Base-by-base conservation (phyloP, 495 filamentous ascomycete genomes). In the Astrothelium subdiscretum region DNA sequence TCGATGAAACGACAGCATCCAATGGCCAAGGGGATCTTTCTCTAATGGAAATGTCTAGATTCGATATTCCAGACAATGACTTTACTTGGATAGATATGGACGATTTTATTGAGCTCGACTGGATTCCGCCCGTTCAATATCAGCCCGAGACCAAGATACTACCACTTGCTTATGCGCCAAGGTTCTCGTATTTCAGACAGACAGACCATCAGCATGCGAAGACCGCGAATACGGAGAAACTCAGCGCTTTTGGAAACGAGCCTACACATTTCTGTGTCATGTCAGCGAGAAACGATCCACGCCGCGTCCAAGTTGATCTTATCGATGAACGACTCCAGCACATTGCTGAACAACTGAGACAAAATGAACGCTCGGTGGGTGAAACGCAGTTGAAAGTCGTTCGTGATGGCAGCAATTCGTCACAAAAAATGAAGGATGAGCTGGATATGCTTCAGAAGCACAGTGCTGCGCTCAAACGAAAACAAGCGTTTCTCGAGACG, bases 1-100 rank as follows among this genome's bases (percentile, higher is more conserved):
- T 77, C 27, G 77, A 77, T 26, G 81, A 85, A 61, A 79, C 76
- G 44, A 75, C 84, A 32, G 85, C 82, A 1, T 74, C 78, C 8
- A 83, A 81, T 63, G 80, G 85, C 62, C 77, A 83, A 51, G 77
- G 79, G 26, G 70, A 75, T 31, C 65, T 76, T 2, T 71, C 75
- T 10, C 26, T 24, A 8, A 32, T 80, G 6, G 91, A 97, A 73
- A 78, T 96, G 51, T 95, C 92, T 20, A 84, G 87, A 31, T 97
- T 97, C 71, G 91, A 85, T 0, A 96, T 98, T 62, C 91, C 91
- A 0, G 94, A 98, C 69, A 90, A 92, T 40, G 94, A 98, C 71
- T 83, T 89, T 66, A 86, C 84, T 59, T 98, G 94, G 94, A 87
- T 97, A 68, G 94, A 98, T 71, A 97, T 97, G 91, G 94, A 98